A percentile compares a stretch with the other conserved stretches of the same genome.
These are phyloP conservation scores for Erodium trifolium DNA, from an alignment of 441 rosid species.

Conservation along the genomic window DNA sequence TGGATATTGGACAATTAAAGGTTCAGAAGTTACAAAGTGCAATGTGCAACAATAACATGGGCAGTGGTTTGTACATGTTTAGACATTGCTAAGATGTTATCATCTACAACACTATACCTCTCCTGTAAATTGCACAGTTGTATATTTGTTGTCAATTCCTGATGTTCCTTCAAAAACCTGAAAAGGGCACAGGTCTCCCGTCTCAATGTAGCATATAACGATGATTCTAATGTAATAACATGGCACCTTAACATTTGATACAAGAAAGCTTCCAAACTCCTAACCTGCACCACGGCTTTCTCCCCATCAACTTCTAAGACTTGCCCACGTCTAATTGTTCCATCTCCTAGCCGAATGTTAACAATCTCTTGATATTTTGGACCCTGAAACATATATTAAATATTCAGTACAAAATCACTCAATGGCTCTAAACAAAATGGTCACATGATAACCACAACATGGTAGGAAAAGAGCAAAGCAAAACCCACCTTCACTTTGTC, in stretches of 20 bases:
- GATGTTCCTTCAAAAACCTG: conserved; percentile 97
- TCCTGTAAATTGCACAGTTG: conserved; percentile 92
- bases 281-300: no score
- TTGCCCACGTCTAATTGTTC: no score
- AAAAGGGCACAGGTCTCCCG: conserved; percentile 9
- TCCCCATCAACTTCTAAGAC: no score
- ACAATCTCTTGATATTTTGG: no score
- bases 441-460: no score
- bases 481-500: no score
- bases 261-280: background rate
- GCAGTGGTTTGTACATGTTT: background rate
- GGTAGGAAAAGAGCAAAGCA: no score
- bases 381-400: no score
- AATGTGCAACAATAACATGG: background rate
- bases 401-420: no score
- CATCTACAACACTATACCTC: conserved; percentile 41
- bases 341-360: no score
- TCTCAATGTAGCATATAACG: background rate
- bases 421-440: no score
- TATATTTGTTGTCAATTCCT: conserved; percentile 89
- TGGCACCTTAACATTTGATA: background rate
- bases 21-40: background rate
- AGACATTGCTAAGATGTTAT: background rate
- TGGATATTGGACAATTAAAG: conserved; percentile 14
- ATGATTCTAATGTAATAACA: background rate